A percentile compares a stretch with the other conserved stretches of the same genome.
Evolutionary conservation across 495 filamentous ascomycete genomes (phyloP).

Genomic region (Hypoxylon crocopeplum): DNA sequence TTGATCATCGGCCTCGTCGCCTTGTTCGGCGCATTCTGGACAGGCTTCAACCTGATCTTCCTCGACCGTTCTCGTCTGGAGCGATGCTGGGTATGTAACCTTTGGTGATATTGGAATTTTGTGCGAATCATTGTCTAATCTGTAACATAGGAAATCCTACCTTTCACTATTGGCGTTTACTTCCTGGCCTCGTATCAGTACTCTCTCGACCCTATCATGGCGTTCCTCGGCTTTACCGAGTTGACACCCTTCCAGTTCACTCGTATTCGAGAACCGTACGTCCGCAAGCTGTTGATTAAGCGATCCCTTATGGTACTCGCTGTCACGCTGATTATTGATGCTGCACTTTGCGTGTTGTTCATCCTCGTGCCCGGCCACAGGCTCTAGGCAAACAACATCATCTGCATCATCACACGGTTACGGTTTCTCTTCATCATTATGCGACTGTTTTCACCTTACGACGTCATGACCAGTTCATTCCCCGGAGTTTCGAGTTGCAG

Average conservation of each 20-base stretch:
- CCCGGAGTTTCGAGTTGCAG: conserved; percentile 28
- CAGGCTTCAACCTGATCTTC: conserved; percentile 90
- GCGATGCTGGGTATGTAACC: conserved; percentile 77
- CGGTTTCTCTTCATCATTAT: conserved; percentile 21
- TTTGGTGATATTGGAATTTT: too few species aligned
- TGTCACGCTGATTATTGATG: conserved; percentile 75
- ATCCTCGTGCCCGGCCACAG: conserved; percentile 91
- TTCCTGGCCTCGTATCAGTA: conserved; percentile 91
- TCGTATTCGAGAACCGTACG: conserved; percentile 84
- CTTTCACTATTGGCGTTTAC: conserved; percentile 90
- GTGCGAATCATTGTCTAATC: neutral
- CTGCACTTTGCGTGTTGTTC: conserved; percentile 80
- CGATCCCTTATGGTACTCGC: conserved; percentile 77
- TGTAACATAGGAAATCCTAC: conserved; percentile 76
- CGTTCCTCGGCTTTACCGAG: conserved; percentile 87
- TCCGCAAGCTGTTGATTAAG: conserved; percentile 80
- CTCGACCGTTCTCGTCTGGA: conserved; percentile 75
- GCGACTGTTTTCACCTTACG: conserved; percentile 21
- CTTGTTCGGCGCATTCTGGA: conserved; percentile 93
- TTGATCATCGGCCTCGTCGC: conserved; percentile 84
- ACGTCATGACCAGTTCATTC: conserved; percentile 37
- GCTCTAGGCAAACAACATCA: conserved; percentile 56
- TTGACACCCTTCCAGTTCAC: conserved; percentile 93
- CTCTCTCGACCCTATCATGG: conserved; percentile 88
- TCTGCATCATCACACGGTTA: neutral